Evolutionary conservation across 192 early-diverging fungal species (phyloP).

Genomic region (Haplosporangium gracile): DNA sequence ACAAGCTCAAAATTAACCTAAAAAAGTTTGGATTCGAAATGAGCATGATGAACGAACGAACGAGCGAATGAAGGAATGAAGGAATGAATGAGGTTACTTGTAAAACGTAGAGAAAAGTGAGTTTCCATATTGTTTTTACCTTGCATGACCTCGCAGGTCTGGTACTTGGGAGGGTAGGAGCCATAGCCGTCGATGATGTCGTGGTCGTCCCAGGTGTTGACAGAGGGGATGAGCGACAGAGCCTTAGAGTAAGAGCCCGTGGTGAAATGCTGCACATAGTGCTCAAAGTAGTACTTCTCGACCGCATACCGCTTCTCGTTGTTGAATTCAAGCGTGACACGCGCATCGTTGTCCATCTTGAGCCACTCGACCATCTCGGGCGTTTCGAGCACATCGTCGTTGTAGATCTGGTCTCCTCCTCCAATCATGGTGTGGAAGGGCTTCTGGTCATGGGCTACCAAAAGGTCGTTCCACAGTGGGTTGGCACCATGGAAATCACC

Average conservation of each 20-base stretch:
- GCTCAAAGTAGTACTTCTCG: constrained; percentile 78
- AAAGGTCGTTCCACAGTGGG: constrained; percentile 77
- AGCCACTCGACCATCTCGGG: constrained; percentile 53
- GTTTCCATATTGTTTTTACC: constrained; percentile 54
- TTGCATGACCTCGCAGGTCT: constrained; percentile 75
- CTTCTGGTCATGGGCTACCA: constrained; percentile 65
- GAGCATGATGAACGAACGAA: neutral
- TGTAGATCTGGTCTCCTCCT: constrained; percentile 82
- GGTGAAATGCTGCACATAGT: constrained; percentile 74
- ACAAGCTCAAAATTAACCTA: neutral
- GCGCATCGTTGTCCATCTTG: constrained; percentile 54
- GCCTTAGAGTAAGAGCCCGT: constrained; percentile 69
- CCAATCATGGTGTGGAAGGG: constrained; percentile 80
- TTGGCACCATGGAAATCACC: constrained; percentile 44
- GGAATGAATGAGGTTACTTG: no score
- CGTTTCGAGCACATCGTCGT: constrained; percentile 60
- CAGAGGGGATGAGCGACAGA: constrained; percentile 80
- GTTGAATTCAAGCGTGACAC: constrained; percentile 66
- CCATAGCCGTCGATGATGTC: constrained; percentile 91
- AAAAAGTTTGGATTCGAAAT: neutral
- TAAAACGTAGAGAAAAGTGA: no score
- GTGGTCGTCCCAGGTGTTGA: constrained; percentile 89
- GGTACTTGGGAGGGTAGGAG: constrained; percentile 83
- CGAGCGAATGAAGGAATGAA: neutral
- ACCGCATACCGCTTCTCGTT: constrained; percentile 66